Conservation (phyloP, 2,329 filamentous ascomycete genomes). For the Coniella lustricola region DNA sequence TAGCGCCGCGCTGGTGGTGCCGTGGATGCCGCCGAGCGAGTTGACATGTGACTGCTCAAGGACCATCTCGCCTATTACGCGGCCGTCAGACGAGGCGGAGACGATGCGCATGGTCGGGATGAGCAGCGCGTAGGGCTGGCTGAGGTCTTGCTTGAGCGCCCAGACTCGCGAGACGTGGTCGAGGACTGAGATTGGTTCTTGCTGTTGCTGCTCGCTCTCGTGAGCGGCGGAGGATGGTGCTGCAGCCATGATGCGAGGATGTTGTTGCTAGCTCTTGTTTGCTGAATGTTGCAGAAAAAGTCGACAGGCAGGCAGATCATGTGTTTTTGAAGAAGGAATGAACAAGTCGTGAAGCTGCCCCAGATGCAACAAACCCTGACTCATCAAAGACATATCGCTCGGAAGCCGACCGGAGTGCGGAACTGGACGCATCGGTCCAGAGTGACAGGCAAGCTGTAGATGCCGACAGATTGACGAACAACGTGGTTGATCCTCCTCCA, state of each 20-base stretch:
- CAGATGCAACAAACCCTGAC: too few relatives aligned
- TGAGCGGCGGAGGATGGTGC: constrained; percentile 1
- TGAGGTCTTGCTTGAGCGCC: constrained; percentile 34
- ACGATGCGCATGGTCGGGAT: constrained; percentile 40
- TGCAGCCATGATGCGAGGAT: constrained; percentile 3
- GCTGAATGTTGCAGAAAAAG: too few relatives aligned
- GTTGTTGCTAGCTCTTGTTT: neutral
- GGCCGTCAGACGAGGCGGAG: constrained; percentile 35
- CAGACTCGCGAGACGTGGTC: constrained; percentile 25
- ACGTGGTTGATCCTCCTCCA: too few relatives aligned
- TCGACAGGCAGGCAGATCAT: too few relatives aligned
- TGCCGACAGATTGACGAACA: too few relatives aligned
- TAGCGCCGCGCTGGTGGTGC: constrained; percentile 63
- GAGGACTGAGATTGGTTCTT: constrained; percentile 13
- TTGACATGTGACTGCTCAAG: constrained; percentile 56
- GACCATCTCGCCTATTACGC: constrained; percentile 40
- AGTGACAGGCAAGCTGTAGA: too few relatives aligned
- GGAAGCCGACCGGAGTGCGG: too few relatives aligned
- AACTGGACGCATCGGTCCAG: too few relatives aligned
- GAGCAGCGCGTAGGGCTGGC: constrained; percentile 48
- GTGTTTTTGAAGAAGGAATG: too few relatives aligned
- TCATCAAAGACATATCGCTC: too few relatives aligned
- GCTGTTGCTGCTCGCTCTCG: neutral
- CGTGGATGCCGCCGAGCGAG: constrained; percentile 60
- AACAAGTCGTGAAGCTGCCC: too few relatives aligned